A percentile compares a stretch with the other conserved stretches of the same genome.
Conservation (phyloP, 108 stramenopile genomes). For the Nannochloropsis salina region DNA sequence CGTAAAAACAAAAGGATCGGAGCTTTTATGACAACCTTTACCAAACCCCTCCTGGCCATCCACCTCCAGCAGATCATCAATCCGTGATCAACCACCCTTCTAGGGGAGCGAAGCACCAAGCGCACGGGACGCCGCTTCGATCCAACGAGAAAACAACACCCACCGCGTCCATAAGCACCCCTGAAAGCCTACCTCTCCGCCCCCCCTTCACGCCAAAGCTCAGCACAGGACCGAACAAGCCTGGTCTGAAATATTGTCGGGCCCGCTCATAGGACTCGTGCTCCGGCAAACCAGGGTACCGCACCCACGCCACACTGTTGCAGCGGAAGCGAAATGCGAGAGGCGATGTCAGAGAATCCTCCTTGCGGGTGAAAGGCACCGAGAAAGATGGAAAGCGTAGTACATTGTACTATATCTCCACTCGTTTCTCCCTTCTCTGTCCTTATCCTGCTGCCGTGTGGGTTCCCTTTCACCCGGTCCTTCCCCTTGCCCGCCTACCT, state of each 20-base stretch:
- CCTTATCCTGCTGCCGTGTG: no score
- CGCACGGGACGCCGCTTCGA: background rate
- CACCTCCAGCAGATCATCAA: no score
- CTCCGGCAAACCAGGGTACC: conserved; percentile 64
- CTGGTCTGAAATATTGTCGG: conserved; percentile 61
- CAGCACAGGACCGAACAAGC: conserved; percentile 49
- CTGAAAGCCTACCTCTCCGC: background rate
- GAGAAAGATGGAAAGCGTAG: no score
- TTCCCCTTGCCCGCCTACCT: conserved; percentile 16
- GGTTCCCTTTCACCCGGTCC: no score
- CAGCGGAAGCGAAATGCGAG: background rate
- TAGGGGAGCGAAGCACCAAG: no score
- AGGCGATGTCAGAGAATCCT: no score
- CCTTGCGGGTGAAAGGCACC: no score
- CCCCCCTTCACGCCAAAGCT: conserved; percentile 67
- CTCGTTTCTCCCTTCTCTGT: no score
- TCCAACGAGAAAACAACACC: background rate
- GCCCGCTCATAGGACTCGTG: conserved; percentile 60
- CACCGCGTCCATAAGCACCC: background rate
- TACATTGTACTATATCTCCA: no score
- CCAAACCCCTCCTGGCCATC: no score
- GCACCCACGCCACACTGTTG: conserved; percentile 62
- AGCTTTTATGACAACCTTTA: no score
- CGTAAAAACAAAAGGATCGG: background rate
- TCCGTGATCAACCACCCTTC: no score